Percentiles rank a stretch among this genome's conserved stretches.
These are phyloP conservation scores for Colletotrichum theobromicola DNA, from an alignment of 2,329 filamentous ascomycete genomes.

Conservation along the genomic window DNA sequence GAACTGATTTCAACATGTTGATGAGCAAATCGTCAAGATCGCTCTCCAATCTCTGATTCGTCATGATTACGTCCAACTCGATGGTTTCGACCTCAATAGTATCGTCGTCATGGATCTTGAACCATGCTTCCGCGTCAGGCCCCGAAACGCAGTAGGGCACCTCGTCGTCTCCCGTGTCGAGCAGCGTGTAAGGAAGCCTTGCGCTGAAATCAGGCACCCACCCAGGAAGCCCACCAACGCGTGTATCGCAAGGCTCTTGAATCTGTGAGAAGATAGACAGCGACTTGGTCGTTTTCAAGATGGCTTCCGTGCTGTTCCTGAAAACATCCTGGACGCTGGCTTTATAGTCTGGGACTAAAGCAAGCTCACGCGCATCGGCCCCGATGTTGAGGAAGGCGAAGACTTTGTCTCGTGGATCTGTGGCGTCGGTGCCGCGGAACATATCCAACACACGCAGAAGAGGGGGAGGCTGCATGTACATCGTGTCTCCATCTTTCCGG, in stretches of 20 bases:
- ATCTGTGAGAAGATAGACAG: background rate
- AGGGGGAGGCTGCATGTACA: background rate
- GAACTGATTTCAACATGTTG: background rate
- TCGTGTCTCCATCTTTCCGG: background rate
- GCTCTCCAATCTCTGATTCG: background rate
- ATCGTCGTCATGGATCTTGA: background rate
- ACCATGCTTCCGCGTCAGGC: background rate
- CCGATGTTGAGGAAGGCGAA: background rate
- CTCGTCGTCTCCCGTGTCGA: background rate
- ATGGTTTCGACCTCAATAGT: background rate
- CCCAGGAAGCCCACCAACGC: background rate
- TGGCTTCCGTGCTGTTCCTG: background rate
- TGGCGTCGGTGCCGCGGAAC: background rate
- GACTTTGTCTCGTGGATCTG: background rate
- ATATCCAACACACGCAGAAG: background rate
- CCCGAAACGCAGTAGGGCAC: background rate
- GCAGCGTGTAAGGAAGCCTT: fast-evolving
- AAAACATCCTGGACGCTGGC: background rate
- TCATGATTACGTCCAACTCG: background rate
- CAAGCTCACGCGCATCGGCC: background rate
- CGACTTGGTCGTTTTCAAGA: background rate
- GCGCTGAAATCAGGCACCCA: background rate
- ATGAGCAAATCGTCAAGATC: background rate
- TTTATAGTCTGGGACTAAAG: background rate
- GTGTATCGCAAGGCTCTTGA: background rate